Conservation (phyloP, 1,139 yeast genomes). For the Magnusiomyces suaveolens region DNA sequence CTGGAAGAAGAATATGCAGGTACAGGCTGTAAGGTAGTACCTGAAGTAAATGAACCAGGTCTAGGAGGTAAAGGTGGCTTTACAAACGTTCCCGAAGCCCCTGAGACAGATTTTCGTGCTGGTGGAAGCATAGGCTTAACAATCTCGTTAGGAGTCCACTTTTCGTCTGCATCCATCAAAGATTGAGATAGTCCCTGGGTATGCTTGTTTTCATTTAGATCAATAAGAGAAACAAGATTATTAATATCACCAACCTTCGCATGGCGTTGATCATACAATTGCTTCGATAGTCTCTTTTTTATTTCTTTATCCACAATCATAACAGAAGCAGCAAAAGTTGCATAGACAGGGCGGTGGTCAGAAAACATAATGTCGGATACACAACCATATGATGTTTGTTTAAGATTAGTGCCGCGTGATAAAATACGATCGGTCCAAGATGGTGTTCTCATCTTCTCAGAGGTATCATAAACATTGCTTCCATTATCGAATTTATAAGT, state of each 20-base stretch:
- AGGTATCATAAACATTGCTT: constrained; percentile 70
- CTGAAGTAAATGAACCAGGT: constrained; percentile 7
- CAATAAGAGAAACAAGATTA: constrained; percentile 27
- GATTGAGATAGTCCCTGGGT: constrained; percentile 66
- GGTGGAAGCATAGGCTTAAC: too few species aligned
- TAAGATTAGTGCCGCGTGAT: constrained; percentile 44
- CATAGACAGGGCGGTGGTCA: constrained; percentile 91
- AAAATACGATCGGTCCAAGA: constrained; percentile 92
- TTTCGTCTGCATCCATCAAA: too few species aligned
- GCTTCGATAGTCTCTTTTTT: constrained; percentile 48
- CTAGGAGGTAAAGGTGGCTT: constrained; percentile 17
- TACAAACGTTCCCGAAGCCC: too few species aligned
- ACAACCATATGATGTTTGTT: constrained; percentile 56
- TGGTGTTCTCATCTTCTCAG: constrained; percentile 87
- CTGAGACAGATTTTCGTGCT: too few species aligned
- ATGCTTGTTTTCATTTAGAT: constrained; percentile 30
- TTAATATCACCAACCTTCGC: constrained; percentile 33
- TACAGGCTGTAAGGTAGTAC: neutral
- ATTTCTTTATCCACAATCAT: constrained; percentile 57
- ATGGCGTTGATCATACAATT: constrained; percentile 43
- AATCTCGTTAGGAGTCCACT: too few species aligned
- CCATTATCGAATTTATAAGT: constrained; percentile 93
- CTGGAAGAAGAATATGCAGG: neutral
- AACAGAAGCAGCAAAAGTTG: constrained; percentile 58
- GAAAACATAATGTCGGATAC: constrained; percentile 59